Evolutionary conservation across 257 asterid species (phyloP), one percentile per base, ranked within the genome.

Genomic region (Solanum peruvianum): DNA sequence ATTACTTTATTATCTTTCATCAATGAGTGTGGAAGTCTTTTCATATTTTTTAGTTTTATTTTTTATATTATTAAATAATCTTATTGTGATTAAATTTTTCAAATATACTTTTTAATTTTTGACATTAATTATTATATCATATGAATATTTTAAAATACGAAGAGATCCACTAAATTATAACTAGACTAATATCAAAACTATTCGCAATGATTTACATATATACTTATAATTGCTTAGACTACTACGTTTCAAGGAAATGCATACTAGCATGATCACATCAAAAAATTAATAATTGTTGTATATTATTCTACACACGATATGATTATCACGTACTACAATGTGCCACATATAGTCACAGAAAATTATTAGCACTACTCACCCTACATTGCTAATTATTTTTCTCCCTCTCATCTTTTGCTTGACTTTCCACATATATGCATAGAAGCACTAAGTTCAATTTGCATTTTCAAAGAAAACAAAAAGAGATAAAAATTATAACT

Each of bases 71-170:
- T 35, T 35, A 35, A 5, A 35, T 35, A 35, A 35, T 35, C 39
- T 35, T 5, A 35, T 35, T 1, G 4, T 33, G 5, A 33, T 33
- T 33, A 33, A 33, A 5, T 33, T 33, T 33, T 1, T 33, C 5
- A 33, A 0, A 33, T 33, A 33, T 33, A 33, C 5, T 33, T 5
- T 33, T 33, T 33, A 33, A 33, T 33, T 33, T 33, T 33, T 33
- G 5, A 33, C 1, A 33, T 33, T 4, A 3, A 33, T 33, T 33
- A 33, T 33, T 33, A 3, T 33, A 3, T 33, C 35, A 33, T 3
- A 33, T 0, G 35, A 4, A 4, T 33, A 3, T 33, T 0, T 4
- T 33, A 4, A 0, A 4, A 33, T 4, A 3, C 35, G 5, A 33
- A 33, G 35, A 33, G 27, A 27, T 27, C 1, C 27, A 27, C 27